Conservation (phyloP, 2,329 filamentous ascomycete species). For the Sclerotinia trifoliorum region DNA sequence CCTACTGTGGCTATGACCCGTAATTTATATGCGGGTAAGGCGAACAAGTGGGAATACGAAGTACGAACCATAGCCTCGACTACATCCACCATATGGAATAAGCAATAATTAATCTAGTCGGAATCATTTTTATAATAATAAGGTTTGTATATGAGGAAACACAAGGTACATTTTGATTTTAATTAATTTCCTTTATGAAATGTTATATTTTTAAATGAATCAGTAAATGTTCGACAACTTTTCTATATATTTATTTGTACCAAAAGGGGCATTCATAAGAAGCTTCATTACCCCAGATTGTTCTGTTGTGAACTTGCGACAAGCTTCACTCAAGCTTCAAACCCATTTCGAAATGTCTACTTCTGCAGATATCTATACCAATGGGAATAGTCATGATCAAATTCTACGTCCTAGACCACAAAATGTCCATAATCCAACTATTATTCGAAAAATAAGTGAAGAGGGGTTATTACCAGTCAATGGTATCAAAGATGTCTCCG, state of each 20-base stretch:
- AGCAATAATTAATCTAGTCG: slow-evolving; percentile 1
- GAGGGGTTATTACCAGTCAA: slow-evolving; percentile 30
- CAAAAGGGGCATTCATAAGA: slow-evolving; percentile 20
- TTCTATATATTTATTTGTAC: slow-evolving; percentile 2
- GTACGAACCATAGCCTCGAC: slow-evolving; percentile 2
- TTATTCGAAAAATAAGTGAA: slow-evolving; percentile 34
- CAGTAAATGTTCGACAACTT: background rate
- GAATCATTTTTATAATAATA: background rate
- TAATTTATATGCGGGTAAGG: background rate
- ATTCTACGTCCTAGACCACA: slow-evolving; percentile 38
- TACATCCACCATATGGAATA: slow-evolving; percentile 6
- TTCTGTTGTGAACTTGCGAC: background rate
- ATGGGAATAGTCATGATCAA: slow-evolving; percentile 36
- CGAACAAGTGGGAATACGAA: slow-evolving; percentile 2
- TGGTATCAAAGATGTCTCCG: slow-evolving; percentile 22
- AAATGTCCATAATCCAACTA: slow-evolving; percentile 33
- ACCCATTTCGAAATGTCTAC: slow-evolving; percentile 35
- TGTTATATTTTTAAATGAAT: slow-evolving; percentile 6
- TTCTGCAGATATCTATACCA: slow-evolving; percentile 33
- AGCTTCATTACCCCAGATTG: slow-evolving; percentile 8
- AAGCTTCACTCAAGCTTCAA: background rate
- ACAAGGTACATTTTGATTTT: background rate
- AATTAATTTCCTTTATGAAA: slow-evolving; percentile 8
- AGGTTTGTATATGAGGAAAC: background rate
- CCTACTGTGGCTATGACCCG: slow-evolving; percentile 1